phyloP scores from a whole-genome alignment of 768 basidiomycete species.

The Mycena epipterygia region DNA sequence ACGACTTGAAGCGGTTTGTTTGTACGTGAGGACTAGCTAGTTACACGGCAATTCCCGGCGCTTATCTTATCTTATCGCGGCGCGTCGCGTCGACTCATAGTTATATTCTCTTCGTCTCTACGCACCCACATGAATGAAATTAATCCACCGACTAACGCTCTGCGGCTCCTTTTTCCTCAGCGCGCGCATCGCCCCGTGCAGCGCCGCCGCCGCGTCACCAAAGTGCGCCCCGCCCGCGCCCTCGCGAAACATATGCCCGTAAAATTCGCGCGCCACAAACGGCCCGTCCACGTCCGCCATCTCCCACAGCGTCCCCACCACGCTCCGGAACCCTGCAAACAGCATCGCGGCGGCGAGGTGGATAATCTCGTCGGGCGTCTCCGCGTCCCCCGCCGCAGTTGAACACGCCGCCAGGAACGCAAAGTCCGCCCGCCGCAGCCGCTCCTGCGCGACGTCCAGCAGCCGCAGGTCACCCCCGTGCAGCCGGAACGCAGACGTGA shows the following conservation, averaged over 20 bases:
- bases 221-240: neutral
- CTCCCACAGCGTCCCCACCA: slow-evolving; percentile 21
- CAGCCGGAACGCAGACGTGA: slow-evolving; percentile 37
- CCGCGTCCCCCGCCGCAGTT: slow-evolving; percentile 38
- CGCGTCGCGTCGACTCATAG: too few species aligned
- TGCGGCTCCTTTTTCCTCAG: slow-evolving; percentile 11
- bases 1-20: too few species aligned
- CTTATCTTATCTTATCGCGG: too few species aligned
- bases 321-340: slow-evolving; percentile 21
- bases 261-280: slow-evolving; percentile 18
- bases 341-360: slow-evolving; percentile 42
- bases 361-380: slow-evolving; percentile 46
- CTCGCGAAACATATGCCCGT: neutral
- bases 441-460: slow-evolving; percentile 39
- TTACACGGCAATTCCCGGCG: neutral
- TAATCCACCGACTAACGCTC: slow-evolving; percentile 11
- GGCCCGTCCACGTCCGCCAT: slow-evolving; percentile 20
- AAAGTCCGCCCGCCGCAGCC: slow-evolving; percentile 45
- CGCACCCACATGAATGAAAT: slow-evolving; percentile 20
- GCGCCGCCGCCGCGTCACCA: neutral
- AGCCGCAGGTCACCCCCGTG: slow-evolving; percentile 40
- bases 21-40: too few species aligned
- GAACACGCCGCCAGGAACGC: slow-evolving; percentile 51
- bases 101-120: neutral
- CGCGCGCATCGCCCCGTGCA: slow-evolving; percentile 2